Percentiles rank a stretch among this genome's conserved stretches.
Evolutionary conservation across 331 rosid genomes (phyloP).

Genomic region (Pyrus hybrid): DNA sequence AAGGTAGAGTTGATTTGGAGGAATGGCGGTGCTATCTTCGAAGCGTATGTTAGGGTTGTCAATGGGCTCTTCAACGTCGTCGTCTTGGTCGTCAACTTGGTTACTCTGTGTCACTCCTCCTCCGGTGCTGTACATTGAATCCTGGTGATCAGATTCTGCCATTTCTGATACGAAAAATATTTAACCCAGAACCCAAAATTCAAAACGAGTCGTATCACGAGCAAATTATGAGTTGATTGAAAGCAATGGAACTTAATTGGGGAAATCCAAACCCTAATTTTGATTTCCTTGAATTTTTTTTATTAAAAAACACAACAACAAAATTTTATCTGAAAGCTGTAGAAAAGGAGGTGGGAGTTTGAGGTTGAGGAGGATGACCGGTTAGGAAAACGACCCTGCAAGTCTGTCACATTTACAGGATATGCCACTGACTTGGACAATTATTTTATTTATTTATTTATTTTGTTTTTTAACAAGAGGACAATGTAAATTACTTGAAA

Average conservation of each 20-base stretch:
- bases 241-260: not conserved
- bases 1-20: constrained; percentile 16
- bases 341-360: not conserved
- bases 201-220: not conserved
- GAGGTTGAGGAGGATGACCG: not conserved
- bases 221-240: not conserved
- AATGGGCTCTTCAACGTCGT: constrained; percentile 48
- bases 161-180: constrained; percentile 3
- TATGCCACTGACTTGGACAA: constrained; percentile 6
- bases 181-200: not conserved
- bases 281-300: not conserved
- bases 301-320: not conserved
- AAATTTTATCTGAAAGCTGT: not conserved
- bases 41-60: constrained; percentile 43
- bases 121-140: constrained; percentile 20
- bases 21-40: constrained; percentile 20
- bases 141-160: constrained; percentile 30
- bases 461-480: too few species aligned
- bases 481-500: too few species aligned
- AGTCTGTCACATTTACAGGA: not conserved
- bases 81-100: constrained; percentile 37
- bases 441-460: too few species aligned
- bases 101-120: constrained; percentile 16
- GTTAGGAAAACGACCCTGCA: not conserved
- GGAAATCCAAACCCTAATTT: not conserved